phyloP scores from a whole-genome alignment of 176 grass and related monocot genomes.

The barley (Hordeum vulgare) region MorexV3_pseudomolecules_assembly NC_058520.1:25814918-25815417 shows the following conservation, averaged over 20 bases:
- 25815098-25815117: neutral
- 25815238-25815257: neutral
- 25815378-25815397: neutral
- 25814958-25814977: no score
- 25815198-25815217: neutral
- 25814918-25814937: neutral
- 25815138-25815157: neutral
- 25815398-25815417: neutral
- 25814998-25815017: no score
- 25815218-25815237: neutral
- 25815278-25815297: neutral
- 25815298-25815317: neutral
- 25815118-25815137: neutral
- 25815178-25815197: neutral
- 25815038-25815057: neutral
- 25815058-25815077: conserved; percentile 14
- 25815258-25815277: neutral
- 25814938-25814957: neutral
- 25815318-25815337: neutral
- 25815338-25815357: neutral
- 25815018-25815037: neutral
- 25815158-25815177: neutral
- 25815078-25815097: conserved; percentile 8
- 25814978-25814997: no score
- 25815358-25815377: neutral